Base-by-base conservation (phyloP, 2,329 filamentous ascomycete species). In the Penicillium hordei region DNA sequence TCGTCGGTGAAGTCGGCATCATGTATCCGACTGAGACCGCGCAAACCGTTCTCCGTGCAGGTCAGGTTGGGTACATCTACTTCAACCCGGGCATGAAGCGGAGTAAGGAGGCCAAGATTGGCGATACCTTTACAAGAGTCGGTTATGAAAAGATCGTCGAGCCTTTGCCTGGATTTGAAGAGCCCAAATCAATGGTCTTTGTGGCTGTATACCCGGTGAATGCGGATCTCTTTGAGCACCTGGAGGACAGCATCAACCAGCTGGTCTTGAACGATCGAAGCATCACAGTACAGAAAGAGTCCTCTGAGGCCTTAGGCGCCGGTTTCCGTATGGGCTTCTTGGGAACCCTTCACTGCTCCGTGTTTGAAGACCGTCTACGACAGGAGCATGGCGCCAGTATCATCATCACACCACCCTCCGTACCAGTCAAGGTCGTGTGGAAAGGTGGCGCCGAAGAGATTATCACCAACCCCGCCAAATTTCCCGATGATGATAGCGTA, bases 31-130 rank as follows among this genome's bases (percentile, higher is more conserved):
- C 90, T 43, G 90, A 93, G 69, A 93, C 89, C 0, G 86, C 93
- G 0, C 92, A 96, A 75, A 86, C 83, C 1, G 81, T 86, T 8
- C 80, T 99, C 52, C 87, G 92, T 4, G 93, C 94, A 0, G 94
- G 94, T 0, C 94, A 99, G 76, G 91, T 99, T 2, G 94, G 94
- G 50, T 99, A 99, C 71, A 87, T 99, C 42, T 92, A 89, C 77
- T 97, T 99, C 81, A 99, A 97, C 70, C 94, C 94, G 0, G 94
- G 93, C 55, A 99, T 99, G 94, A 97, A 97, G 80, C 87, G 85
- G 65, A 96, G 93, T 57, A 89, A 96, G 72, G 94, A 99, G 71
- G 93, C 94, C 49, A 95, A 97, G 75, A 88, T 97, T 29, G 94
- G 94, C 50, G 94, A 99, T 70, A 99, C 94, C 0, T 96, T 92